These are phyloP conservation scores for Eucalyptus tenuipes DNA, from an alignment of 345 rosid genomes.

Conservation along the genomic window DNA sequence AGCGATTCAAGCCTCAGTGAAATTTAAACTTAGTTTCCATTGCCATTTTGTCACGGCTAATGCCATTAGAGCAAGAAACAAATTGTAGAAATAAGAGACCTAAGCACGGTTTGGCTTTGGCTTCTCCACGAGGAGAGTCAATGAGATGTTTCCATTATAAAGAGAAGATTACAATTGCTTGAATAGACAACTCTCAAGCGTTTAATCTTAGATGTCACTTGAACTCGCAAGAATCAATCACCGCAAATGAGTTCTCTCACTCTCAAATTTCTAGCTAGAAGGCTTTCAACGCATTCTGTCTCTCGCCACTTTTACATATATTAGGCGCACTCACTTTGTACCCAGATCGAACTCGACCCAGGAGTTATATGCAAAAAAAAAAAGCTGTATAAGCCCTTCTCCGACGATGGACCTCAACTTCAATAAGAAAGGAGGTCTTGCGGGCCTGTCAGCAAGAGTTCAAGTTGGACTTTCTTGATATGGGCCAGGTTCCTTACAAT, in stretches of 20 bases:
- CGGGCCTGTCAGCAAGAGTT: neutral
- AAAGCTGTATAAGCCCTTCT: neutral
- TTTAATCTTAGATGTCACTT: neutral
- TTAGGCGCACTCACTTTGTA: neutral
- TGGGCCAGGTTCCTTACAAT: neutral
- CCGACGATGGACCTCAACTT: neutral
- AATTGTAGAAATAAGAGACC: neutral
- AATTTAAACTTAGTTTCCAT: too few species aligned
- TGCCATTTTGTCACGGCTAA: too few species aligned
- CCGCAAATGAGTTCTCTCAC: neutral
- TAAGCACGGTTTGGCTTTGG: accelerated
- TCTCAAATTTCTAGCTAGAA: neutral
- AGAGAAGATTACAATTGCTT: neutral
- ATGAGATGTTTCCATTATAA: neutral
- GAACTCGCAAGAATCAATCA: neutral
- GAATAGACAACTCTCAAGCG: neutral
- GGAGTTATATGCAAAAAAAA: neutral
- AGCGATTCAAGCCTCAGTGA: too few species aligned
- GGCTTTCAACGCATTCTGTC: neutral
- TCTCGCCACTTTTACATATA: neutral
- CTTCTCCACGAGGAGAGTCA: neutral
- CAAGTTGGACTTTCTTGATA: neutral
- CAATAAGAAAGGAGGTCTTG: neutral
- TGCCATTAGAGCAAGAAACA: neutral
- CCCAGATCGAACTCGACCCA: neutral